Conservation (phyloP, 2,329 filamentous ascomycete species). For the Coniella vitis region DNA sequence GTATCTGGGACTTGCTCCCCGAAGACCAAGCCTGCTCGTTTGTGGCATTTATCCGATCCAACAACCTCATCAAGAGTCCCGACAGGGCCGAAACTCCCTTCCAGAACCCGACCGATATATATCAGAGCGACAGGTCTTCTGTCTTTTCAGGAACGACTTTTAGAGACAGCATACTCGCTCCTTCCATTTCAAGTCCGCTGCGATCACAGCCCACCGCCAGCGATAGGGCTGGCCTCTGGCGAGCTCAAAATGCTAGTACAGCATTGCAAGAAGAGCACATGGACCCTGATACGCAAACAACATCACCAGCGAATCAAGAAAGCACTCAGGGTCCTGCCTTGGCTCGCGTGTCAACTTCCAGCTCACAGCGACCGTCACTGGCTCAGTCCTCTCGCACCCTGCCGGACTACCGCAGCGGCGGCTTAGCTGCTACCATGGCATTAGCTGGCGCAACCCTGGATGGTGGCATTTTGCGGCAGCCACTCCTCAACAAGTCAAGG, state of each 20-base stretch:
- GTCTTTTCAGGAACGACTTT: constrained; percentile 26
- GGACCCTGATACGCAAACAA: neutral
- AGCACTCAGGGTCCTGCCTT: neutral
- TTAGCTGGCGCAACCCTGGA: constrained; percentile 17
- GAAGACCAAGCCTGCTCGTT: constrained; percentile 52
- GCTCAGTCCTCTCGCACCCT: neutral
- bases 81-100: constrained; percentile 15
- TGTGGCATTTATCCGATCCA: constrained; percentile 52
- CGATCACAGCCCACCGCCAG: neutral
- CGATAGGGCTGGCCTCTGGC: constrained; percentile 9
- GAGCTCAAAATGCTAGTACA: constrained; percentile 10
- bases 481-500: constrained; percentile 40
- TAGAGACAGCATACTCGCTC: constrained; percentile 17
- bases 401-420: neutral
- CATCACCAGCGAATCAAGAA: constrained; percentile 1
- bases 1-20: constrained; percentile 53
- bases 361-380: constrained; percentile 4
- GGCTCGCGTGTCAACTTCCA: neutral
- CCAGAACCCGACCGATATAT: neutral
- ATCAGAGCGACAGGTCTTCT: constrained; percentile 21
- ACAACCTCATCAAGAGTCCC: constrained; percentile 40
- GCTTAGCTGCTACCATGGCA: constrained; percentile 8
- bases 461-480: constrained; percentile 30
- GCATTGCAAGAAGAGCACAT: neutral
- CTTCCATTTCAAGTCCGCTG: constrained; percentile 17